Evolutionary conservation across 1,139 yeast species (phyloP), one percentile per base, ranked within the genome.

Genomic region (Arxiozyma bovina): DNA sequence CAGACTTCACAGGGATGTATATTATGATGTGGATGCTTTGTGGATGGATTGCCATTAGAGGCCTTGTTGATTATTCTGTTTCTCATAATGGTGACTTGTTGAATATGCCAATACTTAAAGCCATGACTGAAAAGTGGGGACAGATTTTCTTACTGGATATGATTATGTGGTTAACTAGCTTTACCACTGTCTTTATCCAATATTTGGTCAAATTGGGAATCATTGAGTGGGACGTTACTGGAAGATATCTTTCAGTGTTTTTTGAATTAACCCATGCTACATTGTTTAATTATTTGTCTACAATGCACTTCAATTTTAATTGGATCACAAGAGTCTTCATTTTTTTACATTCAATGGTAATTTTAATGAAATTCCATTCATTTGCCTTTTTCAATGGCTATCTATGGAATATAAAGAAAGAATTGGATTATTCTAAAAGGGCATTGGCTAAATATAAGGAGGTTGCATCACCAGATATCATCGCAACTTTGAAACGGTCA

Each of bases 321-420:
- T 91, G 97, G 97, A 85, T 89, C 54, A 96, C 88, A 1, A 82
- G 83, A 63, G 90, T 90, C 42, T 91, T 86, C 63, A 71, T 91
- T 58, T 77, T 87, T 55, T 74, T 91, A 55, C 97, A 91, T 69
- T 80, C 88, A 17, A 75, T 88, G 51, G 97, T 91, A 4, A 73
- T 89, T 61, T 68, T 91, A 58, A 91, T 91, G 98, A 91, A 91
- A 68, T 85, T 84, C 82, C 96, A 91, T 68, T 88, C 96, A 3
- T 91, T 84, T 65, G 87, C 87, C 1, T 88, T 85, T 63, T 90
- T 83, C 71, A 89, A 90, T 67, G 97, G 97, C 0, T 88, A 90
- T 66, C 72, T 90, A 53, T 87, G 96, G 91, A 73, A 70, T 42
- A 78, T 85, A 41, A 65, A 67, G 34, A 70, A 74, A n/a, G 95